Evolutionary conservation across 2,329 filamentous ascomycete genomes (phyloP).

Genomic region (Cercospora nicotianae): DNA sequence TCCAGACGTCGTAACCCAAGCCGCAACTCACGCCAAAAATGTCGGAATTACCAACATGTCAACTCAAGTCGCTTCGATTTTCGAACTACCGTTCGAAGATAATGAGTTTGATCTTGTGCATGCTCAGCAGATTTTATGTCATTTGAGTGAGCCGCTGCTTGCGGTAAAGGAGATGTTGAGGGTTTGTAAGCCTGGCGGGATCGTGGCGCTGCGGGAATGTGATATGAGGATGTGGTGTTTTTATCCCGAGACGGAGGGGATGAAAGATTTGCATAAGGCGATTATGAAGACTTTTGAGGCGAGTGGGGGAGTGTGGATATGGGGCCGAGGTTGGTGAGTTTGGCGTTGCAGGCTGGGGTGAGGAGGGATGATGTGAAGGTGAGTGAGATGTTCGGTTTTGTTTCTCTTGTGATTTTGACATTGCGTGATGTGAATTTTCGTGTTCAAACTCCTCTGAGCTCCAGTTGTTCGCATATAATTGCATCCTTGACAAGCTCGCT

Average conservation of each 20-base stretch:
- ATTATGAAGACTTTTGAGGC: constrained; percentile 39
- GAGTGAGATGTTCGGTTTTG: neutral
- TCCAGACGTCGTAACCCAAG: constrained; percentile 45
- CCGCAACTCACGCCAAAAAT: constrained; percentile 40
- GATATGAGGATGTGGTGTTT: constrained; percentile 41
- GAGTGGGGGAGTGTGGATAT: constrained; percentile 29
- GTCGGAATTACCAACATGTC: constrained; percentile 43
- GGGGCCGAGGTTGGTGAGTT: constrained; percentile 34
- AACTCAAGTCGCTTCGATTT: constrained; percentile 41
- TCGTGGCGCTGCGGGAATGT: constrained; percentile 52
- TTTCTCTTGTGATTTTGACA: neutral
- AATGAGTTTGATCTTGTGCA: constrained; percentile 60
- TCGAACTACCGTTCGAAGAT: constrained; percentile 45
- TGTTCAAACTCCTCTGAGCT: neutral
- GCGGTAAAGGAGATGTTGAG: constrained; percentile 57
- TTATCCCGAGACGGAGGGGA: constrained; percentile 40
- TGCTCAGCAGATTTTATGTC: constrained; percentile 59
- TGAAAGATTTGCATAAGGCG: constrained; percentile 41
- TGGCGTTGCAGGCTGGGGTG: constrained; percentile 44
- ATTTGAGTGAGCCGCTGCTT: constrained; percentile 53
- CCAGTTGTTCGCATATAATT: neutral
- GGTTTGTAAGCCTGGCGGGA: constrained; percentile 54
- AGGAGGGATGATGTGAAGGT: constrained; percentile 40
- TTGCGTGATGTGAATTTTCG: neutral
- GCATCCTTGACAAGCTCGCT: too few species aligned